Percentiles rank a stretch among this genome's conserved stretches.
These are phyloP conservation scores for Amaranthus palmeri DNA, from an alignment of 148 eudicot species.

Conservation along the genomic window DNA sequence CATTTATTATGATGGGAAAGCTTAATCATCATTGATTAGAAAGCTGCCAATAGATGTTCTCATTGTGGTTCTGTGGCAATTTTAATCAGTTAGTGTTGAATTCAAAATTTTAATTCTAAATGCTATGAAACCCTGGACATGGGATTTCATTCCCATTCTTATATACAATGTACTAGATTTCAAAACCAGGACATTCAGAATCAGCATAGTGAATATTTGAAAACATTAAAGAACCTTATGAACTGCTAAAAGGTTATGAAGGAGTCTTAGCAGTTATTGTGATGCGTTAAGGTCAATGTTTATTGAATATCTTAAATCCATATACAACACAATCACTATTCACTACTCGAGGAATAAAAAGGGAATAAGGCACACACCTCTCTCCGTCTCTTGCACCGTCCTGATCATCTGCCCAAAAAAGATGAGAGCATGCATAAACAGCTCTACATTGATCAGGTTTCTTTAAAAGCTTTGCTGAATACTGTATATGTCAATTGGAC, in stretches of 20 bases:
- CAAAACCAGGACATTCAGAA: not conserved
- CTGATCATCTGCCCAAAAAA: slow-evolving; percentile 87
- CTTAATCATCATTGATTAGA: not conserved
- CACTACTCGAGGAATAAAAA: not conserved
- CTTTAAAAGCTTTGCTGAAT: slow-evolving; percentile 98
- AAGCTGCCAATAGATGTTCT: not conserved
- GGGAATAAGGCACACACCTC: slow-evolving; percentile 46
- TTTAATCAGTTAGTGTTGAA: not conserved
- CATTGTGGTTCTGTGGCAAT: not conserved
- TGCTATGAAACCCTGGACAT: not conserved
- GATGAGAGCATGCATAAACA: slow-evolving; percentile 92
- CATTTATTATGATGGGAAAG: no score
- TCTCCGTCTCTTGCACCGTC: slow-evolving; percentile 83
- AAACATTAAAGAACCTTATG: not conserved
- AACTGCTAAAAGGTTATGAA: not conserved
- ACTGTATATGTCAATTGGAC: slow-evolving; percentile 40
- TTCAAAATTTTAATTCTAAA: not conserved
- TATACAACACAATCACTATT: not conserved
- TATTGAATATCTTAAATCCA: not conserved
- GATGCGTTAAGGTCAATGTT: not conserved
- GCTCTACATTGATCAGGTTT: slow-evolving; percentile 98
- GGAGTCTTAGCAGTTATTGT: not conserved
- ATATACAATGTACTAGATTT: not conserved
- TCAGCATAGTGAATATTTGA: not conserved
- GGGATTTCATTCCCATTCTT: not conserved